Base-by-base conservation (phyloP, 768 basidiomycete species). In the Tubosaeta brunneosetosa region DNA sequence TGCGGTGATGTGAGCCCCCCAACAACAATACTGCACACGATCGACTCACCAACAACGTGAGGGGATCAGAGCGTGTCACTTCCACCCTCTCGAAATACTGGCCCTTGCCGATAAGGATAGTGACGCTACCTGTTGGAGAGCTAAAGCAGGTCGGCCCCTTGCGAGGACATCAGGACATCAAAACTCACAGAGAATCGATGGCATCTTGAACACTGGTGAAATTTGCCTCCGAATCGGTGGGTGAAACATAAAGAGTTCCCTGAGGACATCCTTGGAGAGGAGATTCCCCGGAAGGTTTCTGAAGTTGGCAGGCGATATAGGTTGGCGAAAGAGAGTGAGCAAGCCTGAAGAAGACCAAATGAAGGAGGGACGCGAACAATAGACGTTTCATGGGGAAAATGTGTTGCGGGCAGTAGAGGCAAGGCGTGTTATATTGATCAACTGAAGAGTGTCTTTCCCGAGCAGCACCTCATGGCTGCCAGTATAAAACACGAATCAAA, bases 11-110 rank as follows among this genome's bases (percentile, higher is more conserved):
- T 64, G 8, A 58, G 42, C 43, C 2, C 44, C 44, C 9, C 22
- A 22, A 31, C 11, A 47, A 11, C 9, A 25, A 22, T 14, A 12
- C 40, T 3, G 14, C 3, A 22, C 17, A 46, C 36, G 45, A 38
- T 31, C 66, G 2, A 1, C 44, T 56, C 56, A 83, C 85, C 31
- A 87, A 67, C 17, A 86, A 68, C 0, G 79, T 83, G 34, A 85
- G 65, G 16, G 83, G 79, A 1, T 70, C 79, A 47, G 62, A 64
- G 38, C 82, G 71, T 0, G 82, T 78, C 17, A 86, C 69, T 48
- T 82, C 84, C 5, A 86, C 60, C 1, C 73, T 76, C 66, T 85
- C 84, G 45, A 77, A 75, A 54, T 86, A 87, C 45, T 77, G 72
- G 7, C 85, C 85, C 49, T 70, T 68, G 0, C 73, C 84, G 36